Conservation (phyloP, 2,329 filamentous ascomycete genomes). For the Pseudohalonectria lignicola region DNA sequence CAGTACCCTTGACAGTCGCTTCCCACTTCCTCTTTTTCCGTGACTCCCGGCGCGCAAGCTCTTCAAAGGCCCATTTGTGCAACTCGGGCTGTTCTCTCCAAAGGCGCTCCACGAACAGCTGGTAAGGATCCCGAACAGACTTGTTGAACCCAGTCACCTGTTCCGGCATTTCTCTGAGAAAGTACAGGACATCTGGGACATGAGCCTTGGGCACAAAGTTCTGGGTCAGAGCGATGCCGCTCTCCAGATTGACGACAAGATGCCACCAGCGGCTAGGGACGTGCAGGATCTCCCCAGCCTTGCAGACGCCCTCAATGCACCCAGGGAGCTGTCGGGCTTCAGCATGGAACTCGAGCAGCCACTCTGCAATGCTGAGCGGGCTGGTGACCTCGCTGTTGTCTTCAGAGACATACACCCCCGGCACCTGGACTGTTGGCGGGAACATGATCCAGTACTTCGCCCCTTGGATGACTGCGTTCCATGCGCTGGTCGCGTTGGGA, state of each 20-base stretch:
- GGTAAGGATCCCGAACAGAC: constrained; percentile 60
- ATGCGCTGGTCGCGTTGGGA: constrained; percentile 64
- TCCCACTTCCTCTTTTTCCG: constrained; percentile 82
- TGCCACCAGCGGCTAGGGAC: constrained; percentile 97
- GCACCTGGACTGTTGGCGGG: constrained; percentile 64
- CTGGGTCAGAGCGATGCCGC: constrained; percentile 81
- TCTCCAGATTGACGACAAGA: constrained; percentile 79
- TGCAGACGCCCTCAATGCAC: constrained; percentile 78
- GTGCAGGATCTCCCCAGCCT: constrained; percentile 75
- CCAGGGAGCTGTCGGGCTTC: constrained; percentile 66
- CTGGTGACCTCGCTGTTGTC: constrained; percentile 91
- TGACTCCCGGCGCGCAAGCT: constrained; percentile 50
- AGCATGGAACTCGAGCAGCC: constrained; percentile 80
- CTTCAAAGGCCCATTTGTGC: constrained; percentile 46
- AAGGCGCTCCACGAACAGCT: constrained; percentile 63
- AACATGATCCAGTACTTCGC: constrained; percentile 99
- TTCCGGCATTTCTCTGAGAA: constrained; percentile 70
- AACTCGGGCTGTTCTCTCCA: constrained; percentile 51
- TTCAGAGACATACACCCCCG: constrained; percentile 79
- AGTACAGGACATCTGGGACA: constrained; percentile 64
- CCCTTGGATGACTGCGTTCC: constrained; percentile 87
- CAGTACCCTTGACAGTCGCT: constrained; percentile 49
- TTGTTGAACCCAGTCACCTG: constrained; percentile 80
- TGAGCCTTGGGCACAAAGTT: constrained; percentile 82
- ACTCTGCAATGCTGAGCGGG: constrained; percentile 92